These are phyloP conservation scores for Picea engelmannii DNA, from an alignment of 83 land plant genomes.

Conservation along the genomic window DNA sequence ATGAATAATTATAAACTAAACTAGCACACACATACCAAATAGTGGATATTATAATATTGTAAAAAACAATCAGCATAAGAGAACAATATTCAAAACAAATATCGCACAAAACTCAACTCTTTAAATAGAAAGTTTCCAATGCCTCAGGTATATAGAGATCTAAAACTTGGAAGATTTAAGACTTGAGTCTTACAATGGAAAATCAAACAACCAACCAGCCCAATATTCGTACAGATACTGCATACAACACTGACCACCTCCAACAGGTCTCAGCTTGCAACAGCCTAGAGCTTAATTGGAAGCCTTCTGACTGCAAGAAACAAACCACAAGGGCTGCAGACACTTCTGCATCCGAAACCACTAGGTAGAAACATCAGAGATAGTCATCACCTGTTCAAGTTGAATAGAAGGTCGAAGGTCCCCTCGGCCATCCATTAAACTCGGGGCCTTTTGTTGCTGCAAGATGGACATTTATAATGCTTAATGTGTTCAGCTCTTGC, in stretches of 20 bases:
- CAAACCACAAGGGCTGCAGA: background rate
- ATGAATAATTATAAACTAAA: too few species aligned
- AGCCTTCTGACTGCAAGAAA: too few species aligned
- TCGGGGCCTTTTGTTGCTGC: slow-evolving; percentile 25
- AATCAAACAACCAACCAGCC: slow-evolving; percentile 11
- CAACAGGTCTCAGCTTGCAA: background rate
- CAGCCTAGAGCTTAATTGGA: background rate
- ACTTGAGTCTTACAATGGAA: background rate
- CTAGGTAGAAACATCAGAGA: too few species aligned
- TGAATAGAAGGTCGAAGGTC: too few species aligned
- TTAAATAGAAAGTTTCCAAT: too few species aligned
- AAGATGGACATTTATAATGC: slow-evolving; percentile 33
- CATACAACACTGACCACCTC: background rate
- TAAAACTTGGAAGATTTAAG: slow-evolving; percentile 5
- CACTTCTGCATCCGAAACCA: too few species aligned
- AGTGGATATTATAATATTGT: too few species aligned
- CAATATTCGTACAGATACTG: slow-evolving; percentile 14
- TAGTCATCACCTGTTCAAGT: too few species aligned
- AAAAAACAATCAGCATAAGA: too few species aligned
- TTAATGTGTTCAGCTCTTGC: slow-evolving; percentile 36
- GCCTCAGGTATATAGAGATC: background rate
- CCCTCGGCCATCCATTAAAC: background rate
- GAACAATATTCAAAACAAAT: too few species aligned
- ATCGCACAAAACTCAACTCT: too few species aligned
- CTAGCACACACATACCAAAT: too few species aligned